These are phyloP conservation scores for Wickerhamomyces strasburgensis DNA, from an alignment of 805 yeast genomes.

Conservation along the genomic window DNA sequence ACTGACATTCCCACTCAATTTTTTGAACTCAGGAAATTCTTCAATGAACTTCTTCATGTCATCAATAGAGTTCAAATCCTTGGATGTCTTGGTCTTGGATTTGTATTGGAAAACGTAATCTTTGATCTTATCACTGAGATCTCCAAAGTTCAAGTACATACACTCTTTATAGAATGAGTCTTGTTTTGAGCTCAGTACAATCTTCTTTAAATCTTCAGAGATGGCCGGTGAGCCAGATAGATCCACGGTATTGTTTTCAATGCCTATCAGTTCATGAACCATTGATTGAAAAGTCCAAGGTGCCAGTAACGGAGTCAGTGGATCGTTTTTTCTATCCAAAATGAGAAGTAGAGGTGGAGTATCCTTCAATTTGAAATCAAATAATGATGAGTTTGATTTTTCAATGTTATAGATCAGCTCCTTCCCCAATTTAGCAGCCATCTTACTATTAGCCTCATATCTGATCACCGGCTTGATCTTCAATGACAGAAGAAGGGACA, in stretches of 20 bases:
- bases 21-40: slow-evolving; percentile 90
- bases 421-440: slow-evolving; percentile 63
- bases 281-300: slow-evolving; percentile 99
- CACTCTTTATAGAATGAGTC: slow-evolving; percentile 77
- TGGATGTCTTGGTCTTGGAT: slow-evolving; percentile 67
- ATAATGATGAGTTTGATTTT: slow-evolving; percentile 50
- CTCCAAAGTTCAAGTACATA: slow-evolving; percentile 91
- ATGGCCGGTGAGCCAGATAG: slow-evolving; percentile 51
- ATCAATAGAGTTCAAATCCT: slow-evolving; percentile 68
- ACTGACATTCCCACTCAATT: slow-evolving; percentile 79
- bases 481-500: slow-evolving; percentile 62
- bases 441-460: slow-evolving; percentile 63
- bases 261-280: slow-evolving; percentile 90
- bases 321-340: slow-evolving; percentile 83
- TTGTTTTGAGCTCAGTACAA: slow-evolving; percentile 60
- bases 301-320: slow-evolving; percentile 82
- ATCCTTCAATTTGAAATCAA: slow-evolving; percentile 62
- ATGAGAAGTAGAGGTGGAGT: slow-evolving; percentile 69
- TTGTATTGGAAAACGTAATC: slow-evolving; percentile 81
- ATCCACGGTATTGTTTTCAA: slow-evolving; percentile 74
- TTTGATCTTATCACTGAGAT: slow-evolving; percentile 82
- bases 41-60: slow-evolving; percentile 91
- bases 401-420: slow-evolving; percentile 56
- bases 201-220: slow-evolving; percentile 53
- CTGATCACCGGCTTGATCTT: slow-evolving; percentile 76